phyloP scores from a whole-genome alignment of 2,329 filamentous ascomycete species.

The Fusarium paranaense region DNA sequence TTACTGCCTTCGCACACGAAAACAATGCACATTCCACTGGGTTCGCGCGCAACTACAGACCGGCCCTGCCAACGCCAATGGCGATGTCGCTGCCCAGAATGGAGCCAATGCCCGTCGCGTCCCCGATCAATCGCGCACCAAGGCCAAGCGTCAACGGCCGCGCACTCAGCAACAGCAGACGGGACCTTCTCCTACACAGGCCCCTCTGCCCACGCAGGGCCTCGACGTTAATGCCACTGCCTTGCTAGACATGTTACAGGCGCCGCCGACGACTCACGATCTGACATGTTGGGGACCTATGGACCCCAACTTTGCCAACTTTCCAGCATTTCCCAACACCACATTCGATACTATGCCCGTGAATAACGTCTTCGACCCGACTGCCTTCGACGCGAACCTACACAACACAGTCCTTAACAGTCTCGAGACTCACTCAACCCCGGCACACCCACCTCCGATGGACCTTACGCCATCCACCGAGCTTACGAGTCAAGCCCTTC shows the following conservation, averaged over 20 bases:
- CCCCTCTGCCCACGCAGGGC: constrained; percentile 38
- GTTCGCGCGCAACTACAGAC: constrained; percentile 45
- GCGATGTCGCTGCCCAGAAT: constrained; percentile 30
- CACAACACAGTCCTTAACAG: constrained; percentile 38
- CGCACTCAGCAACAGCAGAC: constrained; percentile 37
- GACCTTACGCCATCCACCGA: constrained; percentile 38
- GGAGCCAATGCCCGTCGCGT: constrained; percentile 35
- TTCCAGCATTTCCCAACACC: constrained; percentile 37
- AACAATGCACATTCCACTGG: constrained; percentile 46
- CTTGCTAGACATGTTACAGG: constrained; percentile 45
- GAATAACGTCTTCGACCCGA: constrained; percentile 39
- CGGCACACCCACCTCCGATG: constrained; percentile 33
- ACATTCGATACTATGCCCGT: constrained; percentile 43
- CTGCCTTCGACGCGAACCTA: constrained; percentile 40
- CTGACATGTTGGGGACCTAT: constrained; percentile 44
- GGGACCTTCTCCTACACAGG: constrained; percentile 38
- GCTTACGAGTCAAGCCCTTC: constrained; percentile 31
- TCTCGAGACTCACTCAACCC: constrained; percentile 32
- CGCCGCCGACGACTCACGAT: constrained; percentile 42
- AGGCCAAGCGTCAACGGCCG: constrained; percentile 44
- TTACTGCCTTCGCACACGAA: constrained; percentile 44
- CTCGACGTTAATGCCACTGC: constrained; percentile 44
- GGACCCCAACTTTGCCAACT: constrained; percentile 41
- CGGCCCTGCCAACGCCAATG: constrained; percentile 31
- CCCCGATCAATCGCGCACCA: constrained; percentile 42